phyloP scores from a whole-genome alignment of 768 basidiomycete genomes.

The Pholiota conissans region DNA sequence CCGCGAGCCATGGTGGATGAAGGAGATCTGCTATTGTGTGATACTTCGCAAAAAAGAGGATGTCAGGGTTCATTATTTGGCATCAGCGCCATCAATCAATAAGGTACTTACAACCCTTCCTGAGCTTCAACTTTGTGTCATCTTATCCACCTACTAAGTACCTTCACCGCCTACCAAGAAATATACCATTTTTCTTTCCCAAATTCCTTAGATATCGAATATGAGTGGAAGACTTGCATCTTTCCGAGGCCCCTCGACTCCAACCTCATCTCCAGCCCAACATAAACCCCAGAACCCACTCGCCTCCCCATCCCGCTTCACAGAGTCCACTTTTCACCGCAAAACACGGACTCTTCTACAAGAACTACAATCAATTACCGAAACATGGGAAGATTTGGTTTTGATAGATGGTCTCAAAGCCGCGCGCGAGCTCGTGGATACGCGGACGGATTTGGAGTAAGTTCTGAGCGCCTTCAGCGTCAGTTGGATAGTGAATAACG shows the following conservation, averaged over 20 bases:
- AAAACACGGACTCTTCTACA: conserved; percentile 68
- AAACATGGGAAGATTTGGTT: conserved; percentile 85
- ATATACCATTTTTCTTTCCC: not conserved
- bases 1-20: conserved; percentile 54
- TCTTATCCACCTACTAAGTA: too few relatives aligned
- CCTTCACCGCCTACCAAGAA: too few relatives aligned
- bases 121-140: too few relatives aligned
- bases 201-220: not conserved
- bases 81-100: conserved; percentile 4
- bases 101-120: not conserved
- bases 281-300: conserved; percentile 39
- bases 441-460: conserved; percentile 85
- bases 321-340: conserved; percentile 81
- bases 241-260: conserved; percentile 79
- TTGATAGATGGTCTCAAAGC: conserved; percentile 77
- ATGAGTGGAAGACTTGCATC: conserved; percentile 62
- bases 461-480: conserved; percentile 22
- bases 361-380: conserved; percentile 60
- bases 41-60: too few relatives aligned
- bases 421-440: conserved; percentile 69
- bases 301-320: conserved; percentile 45
- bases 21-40: not conserved
- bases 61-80: conserved; percentile 10
- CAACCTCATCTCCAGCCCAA: conserved; percentile 63
- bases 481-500: conserved; percentile 1